Evolutionary conservation across 2,329 filamentous ascomycete species (phyloP).

Genomic region (Alternaria viburni): DNA sequence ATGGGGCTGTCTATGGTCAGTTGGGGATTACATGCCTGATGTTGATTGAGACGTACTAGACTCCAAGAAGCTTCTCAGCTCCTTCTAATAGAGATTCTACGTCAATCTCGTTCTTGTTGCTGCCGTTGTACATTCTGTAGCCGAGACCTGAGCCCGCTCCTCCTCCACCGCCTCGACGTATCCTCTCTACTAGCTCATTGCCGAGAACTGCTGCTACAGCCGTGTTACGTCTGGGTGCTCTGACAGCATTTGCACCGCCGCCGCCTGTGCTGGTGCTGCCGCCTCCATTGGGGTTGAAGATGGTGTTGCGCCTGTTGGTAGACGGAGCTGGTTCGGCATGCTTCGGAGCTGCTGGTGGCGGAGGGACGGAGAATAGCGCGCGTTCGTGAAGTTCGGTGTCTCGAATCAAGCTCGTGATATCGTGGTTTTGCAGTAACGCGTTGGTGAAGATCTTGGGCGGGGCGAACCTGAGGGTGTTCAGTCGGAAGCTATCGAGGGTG

Average conservation of each 20-base stretch:
- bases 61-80: slow-evolving; percentile 86
- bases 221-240: slow-evolving; percentile 71
- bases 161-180: slow-evolving; percentile 65
- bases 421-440: slow-evolving; percentile 82
- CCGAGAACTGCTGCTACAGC: slow-evolving; percentile 91
- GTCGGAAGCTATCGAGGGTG: slow-evolving; percentile 2
- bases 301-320: slow-evolving; percentile 56
- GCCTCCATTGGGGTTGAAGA: slow-evolving; percentile 50
- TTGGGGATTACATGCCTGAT: fast-evolving
- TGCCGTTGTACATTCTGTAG: slow-evolving; percentile 50
- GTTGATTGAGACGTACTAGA: slow-evolving; percentile 68
- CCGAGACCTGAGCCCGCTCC: slow-evolving; percentile 59
- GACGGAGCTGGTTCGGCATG: slow-evolving; percentile 53
- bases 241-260: slow-evolving; percentile 52
- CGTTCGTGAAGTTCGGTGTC: slow-evolving; percentile 95
- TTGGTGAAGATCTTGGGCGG: slow-evolving; percentile 95
- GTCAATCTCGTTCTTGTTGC: slow-evolving; percentile 74
- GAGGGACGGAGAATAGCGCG: slow-evolving; percentile 90
- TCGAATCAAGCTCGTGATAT: slow-evolving; percentile 92
- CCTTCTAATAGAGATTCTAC: slow-evolving; percentile 83
- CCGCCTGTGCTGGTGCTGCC: slow-evolving; percentile 41
- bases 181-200: slow-evolving; percentile 82
- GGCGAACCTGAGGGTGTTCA: slow-evolving; percentile 70
- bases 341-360: slow-evolving; percentile 61
- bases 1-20: slow-evolving; percentile 62